phyloP scores from a whole-genome alignment of 129 eudicot genomes.

The Tagetes erecta region DNA sequence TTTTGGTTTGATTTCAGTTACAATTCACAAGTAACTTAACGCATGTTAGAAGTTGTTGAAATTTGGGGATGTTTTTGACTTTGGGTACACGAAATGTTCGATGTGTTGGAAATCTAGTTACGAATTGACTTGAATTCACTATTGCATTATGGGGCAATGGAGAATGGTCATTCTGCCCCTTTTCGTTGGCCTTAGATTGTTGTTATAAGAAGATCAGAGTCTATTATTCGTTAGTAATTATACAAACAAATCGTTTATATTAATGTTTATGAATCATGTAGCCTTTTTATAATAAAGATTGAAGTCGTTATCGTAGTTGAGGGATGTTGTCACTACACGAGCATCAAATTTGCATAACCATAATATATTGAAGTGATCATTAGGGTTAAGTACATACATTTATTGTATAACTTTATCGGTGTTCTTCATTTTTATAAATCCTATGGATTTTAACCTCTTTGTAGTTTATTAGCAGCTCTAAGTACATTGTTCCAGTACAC shows the following conservation, averaged over 20 bases:
- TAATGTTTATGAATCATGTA: background rate
- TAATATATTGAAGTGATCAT: background rate
- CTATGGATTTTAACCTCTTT: background rate
- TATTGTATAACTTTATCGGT: background rate
- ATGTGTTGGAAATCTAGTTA: background rate
- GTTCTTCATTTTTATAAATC: constrained; percentile 1
- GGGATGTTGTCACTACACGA: background rate
- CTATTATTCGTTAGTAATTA: background rate
- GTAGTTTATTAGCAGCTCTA: constrained; percentile 7
- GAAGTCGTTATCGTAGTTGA: background rate
- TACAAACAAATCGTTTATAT: background rate
- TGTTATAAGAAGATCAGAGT: background rate
- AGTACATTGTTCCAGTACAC: constrained; percentile 10
- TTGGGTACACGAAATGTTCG: constrained; percentile 11
- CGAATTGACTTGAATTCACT: background rate
- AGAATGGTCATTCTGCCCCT: background rate
- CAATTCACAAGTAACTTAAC: background rate
- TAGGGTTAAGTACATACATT: background rate
- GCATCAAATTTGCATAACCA: constrained; percentile 1
- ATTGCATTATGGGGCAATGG: constrained; percentile 3
- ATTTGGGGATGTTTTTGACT: background rate
- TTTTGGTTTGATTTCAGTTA: background rate
- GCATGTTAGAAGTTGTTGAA: constrained; percentile 5
- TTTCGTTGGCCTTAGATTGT: background rate
- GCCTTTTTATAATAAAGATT: background rate